Evolutionary conservation across 805 yeast species (phyloP).

Genomic region (Wickerhamiella qilinensis): DNA sequence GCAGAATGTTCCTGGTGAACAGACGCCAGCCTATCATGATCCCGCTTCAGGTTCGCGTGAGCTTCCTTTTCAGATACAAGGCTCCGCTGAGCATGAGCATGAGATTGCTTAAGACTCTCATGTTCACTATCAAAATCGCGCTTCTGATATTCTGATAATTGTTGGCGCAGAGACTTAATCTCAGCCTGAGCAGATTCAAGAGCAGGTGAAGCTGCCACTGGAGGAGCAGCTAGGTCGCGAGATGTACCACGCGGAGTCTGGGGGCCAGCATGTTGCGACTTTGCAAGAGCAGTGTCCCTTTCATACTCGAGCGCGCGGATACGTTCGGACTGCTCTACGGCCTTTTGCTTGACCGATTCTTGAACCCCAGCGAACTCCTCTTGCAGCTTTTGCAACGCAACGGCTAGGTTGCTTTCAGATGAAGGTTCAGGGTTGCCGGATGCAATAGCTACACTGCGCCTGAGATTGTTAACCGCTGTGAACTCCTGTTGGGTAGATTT

Average conservation of each 20-base stretch:
- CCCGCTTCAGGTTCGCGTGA: constrained; percentile 8
- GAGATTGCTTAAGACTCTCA: constrained; percentile 7
- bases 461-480: neutral
- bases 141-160: constrained; percentile 9
- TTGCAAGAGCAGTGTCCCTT: constrained; percentile 4
- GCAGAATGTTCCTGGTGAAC: constrained; percentile 8
- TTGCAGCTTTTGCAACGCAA: constrained; percentile 7
- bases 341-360: constrained; percentile 13
- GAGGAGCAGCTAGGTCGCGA: too few species aligned
- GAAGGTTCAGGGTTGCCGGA: constrained; percentile 4
- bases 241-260: too few species aligned
- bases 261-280: constrained; percentile 2
- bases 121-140: constrained; percentile 12
- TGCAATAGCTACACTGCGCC: neutral
- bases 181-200: neutral
- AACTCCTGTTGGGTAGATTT: neutral
- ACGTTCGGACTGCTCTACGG: constrained; percentile 15
- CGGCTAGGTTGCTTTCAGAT: neutral
- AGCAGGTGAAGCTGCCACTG: neutral
- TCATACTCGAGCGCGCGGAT: constrained; percentile 8
- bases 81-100: constrained; percentile 9
- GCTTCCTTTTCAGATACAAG: constrained; percentile 7
- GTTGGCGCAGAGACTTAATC: constrained; percentile 5
- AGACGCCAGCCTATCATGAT: constrained; percentile 4
- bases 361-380: constrained; percentile 16